These are phyloP conservation scores for Metschnikowia santaceciliae DNA, from an alignment of 805 yeast genomes.

Conservation along the genomic window DNA sequence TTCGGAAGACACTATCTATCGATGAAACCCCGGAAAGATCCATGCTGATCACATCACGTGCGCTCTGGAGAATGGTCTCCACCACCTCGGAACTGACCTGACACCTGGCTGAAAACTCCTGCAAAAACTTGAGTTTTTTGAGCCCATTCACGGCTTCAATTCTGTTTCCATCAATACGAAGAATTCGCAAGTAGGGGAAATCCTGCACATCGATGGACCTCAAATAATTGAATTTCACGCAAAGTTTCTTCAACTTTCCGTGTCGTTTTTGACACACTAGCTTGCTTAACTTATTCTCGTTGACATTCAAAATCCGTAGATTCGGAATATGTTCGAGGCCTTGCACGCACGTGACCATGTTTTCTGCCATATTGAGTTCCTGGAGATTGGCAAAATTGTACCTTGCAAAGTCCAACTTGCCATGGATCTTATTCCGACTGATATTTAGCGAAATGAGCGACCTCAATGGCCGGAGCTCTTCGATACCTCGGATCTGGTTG, in stretches of 20 bases:
- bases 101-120: slow-evolving; percentile 43
- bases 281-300: slow-evolving; percentile 35
- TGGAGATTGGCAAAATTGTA: slow-evolving; percentile 38
- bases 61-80: slow-evolving; percentile 18
- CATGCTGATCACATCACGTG: slow-evolving; percentile 27
- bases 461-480: slow-evolving; percentile 35
- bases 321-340: slow-evolving; percentile 35
- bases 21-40: slow-evolving; percentile 40
- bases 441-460: slow-evolving; percentile 40
- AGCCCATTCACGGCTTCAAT: slow-evolving; percentile 25
- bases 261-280: slow-evolving; percentile 22
- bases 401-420: slow-evolving; percentile 33
- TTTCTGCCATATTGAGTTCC: slow-evolving; percentile 42
- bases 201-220: slow-evolving; percentile 25
- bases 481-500: slow-evolving; percentile 33
- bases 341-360: slow-evolving; percentile 28
- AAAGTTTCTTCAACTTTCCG: slow-evolving; percentile 32
- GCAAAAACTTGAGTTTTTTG: slow-evolving; percentile 28
- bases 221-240: slow-evolving; percentile 37
- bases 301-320: slow-evolving; percentile 38
- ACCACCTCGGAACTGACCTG: slow-evolving; percentile 21
- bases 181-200: slow-evolving; percentile 38
- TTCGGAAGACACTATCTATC: not conserved
- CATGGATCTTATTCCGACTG: slow-evolving; percentile 39
- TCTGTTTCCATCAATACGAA: slow-evolving; percentile 45